These are phyloP conservation scores for Funneliformis caledonium DNA, from an alignment of 371 early-diverging fungal genomes.

Conservation along the genomic window DNA sequence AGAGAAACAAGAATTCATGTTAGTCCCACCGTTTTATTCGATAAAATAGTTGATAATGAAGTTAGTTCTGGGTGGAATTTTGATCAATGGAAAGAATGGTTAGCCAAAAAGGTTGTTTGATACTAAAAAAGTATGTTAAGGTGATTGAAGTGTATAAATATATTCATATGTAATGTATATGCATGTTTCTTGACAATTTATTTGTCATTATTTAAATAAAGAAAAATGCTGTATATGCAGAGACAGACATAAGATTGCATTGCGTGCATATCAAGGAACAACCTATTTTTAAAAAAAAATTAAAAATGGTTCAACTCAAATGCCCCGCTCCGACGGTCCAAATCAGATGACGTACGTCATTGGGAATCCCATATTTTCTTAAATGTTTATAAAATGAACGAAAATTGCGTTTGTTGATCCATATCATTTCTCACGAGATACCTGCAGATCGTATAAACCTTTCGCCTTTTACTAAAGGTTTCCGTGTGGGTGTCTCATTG, in stretches of 20 bases:
- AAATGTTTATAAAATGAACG: not conserved
- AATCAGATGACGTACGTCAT: not conserved
- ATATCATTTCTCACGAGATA: constrained; percentile 35
- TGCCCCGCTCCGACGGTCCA: too few relatives aligned
- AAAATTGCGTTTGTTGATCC: not conserved
- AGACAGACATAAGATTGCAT: too few relatives aligned
- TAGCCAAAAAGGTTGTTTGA: constrained; percentile 36
- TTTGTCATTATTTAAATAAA: too few relatives aligned
- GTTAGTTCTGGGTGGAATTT: constrained; percentile 76
- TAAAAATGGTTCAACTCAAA: not conserved
- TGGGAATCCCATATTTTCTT: not conserved
- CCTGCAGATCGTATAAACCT: constrained; percentile 42
- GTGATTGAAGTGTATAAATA: too few relatives aligned
- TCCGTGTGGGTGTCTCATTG: constrained; percentile 42
- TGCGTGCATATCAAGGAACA: too few relatives aligned
- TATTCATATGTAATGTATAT: too few relatives aligned
- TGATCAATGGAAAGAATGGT: constrained; percentile 69
- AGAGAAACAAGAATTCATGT: constrained; percentile 79
- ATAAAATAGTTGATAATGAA: constrained; percentile 69
- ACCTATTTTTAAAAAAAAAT: not conserved
- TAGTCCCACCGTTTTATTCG: constrained; percentile 74
- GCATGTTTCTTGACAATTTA: too few relatives aligned
- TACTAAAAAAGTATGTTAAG: not conserved
- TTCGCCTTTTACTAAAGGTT: constrained; percentile 44
- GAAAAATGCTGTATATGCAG: too few relatives aligned